A percentile compares a stretch with the other conserved stretches of the same genome.
phyloP scores from a whole-genome alignment of 2,329 filamentous ascomycete genomes.

The Pseudogymnoascus sp. region DNA sequence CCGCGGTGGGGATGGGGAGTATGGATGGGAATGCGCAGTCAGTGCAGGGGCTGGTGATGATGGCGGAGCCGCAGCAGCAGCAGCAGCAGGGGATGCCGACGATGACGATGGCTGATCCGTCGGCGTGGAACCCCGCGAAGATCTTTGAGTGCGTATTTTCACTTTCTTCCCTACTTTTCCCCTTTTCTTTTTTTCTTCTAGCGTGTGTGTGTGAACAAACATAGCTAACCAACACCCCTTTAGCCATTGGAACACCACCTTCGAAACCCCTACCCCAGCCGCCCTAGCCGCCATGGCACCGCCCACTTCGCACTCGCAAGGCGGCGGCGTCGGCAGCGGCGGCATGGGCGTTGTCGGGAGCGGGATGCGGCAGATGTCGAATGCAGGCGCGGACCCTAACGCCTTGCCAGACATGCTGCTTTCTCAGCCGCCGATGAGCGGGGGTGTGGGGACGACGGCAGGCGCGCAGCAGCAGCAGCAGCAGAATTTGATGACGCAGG shows the following conservation, averaged over 20 bases:
- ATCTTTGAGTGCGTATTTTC: conserved; percentile 73
- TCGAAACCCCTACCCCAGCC: conserved; percentile 49
- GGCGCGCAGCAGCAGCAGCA: conserved; percentile 17
- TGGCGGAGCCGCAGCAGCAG: conserved; percentile 56
- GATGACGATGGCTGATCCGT: conserved; percentile 54
- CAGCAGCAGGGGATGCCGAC: conserved; percentile 45
- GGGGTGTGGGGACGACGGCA: conserved; percentile 31
- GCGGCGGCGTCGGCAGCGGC: no score
- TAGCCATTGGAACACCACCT: conserved; percentile 93
- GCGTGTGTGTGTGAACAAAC: conserved; percentile 15
- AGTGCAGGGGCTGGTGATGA: conserved; percentile 64
- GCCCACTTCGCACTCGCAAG: no score
- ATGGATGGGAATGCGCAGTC: conserved; percentile 69
- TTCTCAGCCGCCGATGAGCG: conserved; percentile 32
- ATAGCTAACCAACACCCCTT: conserved; percentile 25
- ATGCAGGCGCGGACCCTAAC: conserved; percentile 38
- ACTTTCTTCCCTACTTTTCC: not conserved
- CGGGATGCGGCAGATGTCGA: not conserved
- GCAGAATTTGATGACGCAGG: conserved; percentile 40
- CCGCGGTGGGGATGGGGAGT: conserved; percentile 57
- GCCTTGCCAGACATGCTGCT: conserved; percentile 36
- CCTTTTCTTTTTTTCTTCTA: not conserved
- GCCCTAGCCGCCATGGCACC: not conserved
- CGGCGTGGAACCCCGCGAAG: conserved; percentile 73
- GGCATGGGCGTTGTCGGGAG: no score